These are phyloP conservation scores for Lentinula aciculospora DNA, from an alignment of 768 basidiomycete genomes.

Conservation along the genomic window DNA sequence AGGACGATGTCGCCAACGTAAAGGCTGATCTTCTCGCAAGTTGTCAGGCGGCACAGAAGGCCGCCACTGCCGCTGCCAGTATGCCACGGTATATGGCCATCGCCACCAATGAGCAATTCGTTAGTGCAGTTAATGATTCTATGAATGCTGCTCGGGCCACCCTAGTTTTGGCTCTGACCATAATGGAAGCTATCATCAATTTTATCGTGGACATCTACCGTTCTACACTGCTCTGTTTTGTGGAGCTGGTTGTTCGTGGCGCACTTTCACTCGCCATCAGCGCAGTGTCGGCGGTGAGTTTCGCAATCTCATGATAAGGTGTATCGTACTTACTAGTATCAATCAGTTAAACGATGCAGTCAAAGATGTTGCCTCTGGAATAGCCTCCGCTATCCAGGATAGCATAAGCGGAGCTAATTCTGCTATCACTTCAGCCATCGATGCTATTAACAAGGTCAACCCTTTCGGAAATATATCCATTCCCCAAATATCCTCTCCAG, in stretches of 20 bases:
- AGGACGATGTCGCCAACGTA: slow-evolving; percentile 60
- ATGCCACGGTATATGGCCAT: slow-evolving; percentile 86
- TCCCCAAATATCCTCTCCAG: slow-evolving; percentile 73
- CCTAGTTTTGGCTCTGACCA: slow-evolving; percentile 68
- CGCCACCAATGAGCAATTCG: slow-evolving; percentile 76
- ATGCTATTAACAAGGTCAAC: slow-evolving; percentile 70
- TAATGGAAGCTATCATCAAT: slow-evolving; percentile 84
- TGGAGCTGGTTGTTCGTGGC: slow-evolving; percentile 84
- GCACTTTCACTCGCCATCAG: slow-evolving; percentile 73
- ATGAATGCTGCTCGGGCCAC: slow-evolving; percentile 72
- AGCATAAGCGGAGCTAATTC: slow-evolving; percentile 66
- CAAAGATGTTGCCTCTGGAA: slow-evolving; percentile 45
- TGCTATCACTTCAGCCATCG: slow-evolving; percentile 56
- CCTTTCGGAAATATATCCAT: slow-evolving; percentile 64
- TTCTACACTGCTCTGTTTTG: slow-evolving; percentile 89
- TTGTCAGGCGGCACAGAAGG: slow-evolving; percentile 80
- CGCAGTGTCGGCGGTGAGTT: slow-evolving; percentile 75
- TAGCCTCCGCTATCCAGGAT: slow-evolving; percentile 70
- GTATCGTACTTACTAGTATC: slow-evolving; percentile 2
- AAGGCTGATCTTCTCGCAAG: slow-evolving; percentile 76
- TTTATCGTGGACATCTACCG: slow-evolving; percentile 92
- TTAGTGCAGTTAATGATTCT: slow-evolving; percentile 72
- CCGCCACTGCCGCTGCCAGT: slow-evolving; percentile 76
- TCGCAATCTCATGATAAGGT: neutral
- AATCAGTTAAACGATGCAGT: slow-evolving; percentile 68